Evolutionary conservation across 2,329 filamentous ascomycete species (phyloP).

Genomic region (Lasiodiplodia sp.): DNA sequence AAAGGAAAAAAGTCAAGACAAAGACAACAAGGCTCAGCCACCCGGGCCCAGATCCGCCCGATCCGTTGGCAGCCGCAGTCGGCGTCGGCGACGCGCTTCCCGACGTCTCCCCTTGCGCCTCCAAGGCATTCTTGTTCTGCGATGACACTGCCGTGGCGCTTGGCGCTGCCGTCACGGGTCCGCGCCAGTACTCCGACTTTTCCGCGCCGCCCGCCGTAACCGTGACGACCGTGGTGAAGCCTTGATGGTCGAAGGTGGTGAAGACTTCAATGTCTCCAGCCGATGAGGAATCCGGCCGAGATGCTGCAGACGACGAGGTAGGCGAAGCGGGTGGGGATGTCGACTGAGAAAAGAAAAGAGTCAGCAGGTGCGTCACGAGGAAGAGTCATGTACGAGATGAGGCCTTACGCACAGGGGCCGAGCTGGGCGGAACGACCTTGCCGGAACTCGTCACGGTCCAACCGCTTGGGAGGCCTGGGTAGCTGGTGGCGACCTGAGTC

Average conservation of each 20-base stretch:
- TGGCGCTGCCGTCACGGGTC: conserved; percentile 50
- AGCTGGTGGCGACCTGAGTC: conserved; percentile 54
- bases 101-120: conserved; percentile 14
- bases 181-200: conserved; percentile 55
- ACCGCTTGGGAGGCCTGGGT: conserved; percentile 73
- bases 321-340: conserved; percentile 60
- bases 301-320: conserved; percentile 59
- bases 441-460: conserved; percentile 82
- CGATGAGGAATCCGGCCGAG: conserved; percentile 54
- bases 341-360: conserved; percentile 50
- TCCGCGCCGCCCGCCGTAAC: conserved; percentile 46
- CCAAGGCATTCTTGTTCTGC: not conserved
- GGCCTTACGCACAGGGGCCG: conserved; percentile 72
- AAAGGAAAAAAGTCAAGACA: not conserved
- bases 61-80: not conserved
- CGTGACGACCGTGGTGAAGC: conserved; percentile 58
- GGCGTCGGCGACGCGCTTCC: conserved; percentile 3
- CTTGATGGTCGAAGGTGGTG: conserved; percentile 57
- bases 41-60: not conserved
- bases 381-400: conserved; percentile 28
- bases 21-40: conserved; percentile 13
- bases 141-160: conserved; percentile 3
- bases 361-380: conserved; percentile 29
- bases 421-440: conserved; percentile 77
- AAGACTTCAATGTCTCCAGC: conserved; percentile 50